Evolutionary conservation across 2,329 filamentous ascomycete species (phyloP).

Genomic region (Phaeoacremonium minimum): DNA sequence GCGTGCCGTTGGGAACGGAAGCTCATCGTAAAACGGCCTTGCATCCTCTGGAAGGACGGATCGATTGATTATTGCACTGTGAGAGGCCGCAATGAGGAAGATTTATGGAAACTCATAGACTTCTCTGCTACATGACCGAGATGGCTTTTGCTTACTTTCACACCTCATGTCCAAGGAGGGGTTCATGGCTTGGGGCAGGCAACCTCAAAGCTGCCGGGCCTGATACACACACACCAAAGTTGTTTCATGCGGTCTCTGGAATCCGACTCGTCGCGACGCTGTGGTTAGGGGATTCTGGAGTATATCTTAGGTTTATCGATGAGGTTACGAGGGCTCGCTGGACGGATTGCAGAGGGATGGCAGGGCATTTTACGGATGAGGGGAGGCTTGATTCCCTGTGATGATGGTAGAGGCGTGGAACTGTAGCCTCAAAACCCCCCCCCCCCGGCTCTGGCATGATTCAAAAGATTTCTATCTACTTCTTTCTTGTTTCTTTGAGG

Average conservation of each 20-base stretch:
- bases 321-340: not conserved
- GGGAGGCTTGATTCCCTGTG: not conserved
- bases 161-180: slow-evolving; percentile 31
- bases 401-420: not conserved
- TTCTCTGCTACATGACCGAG: slow-evolving; percentile 16
- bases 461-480: slow-evolving; percentile 12
- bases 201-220: slow-evolving; percentile 23
- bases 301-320: slow-evolving; percentile 8
- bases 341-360: slow-evolving; percentile 1
- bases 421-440: not conserved
- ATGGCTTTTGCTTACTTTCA: slow-evolving; percentile 16
- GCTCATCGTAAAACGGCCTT: too few species aligned
- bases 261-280: not conserved
- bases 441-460: slow-evolving; percentile 5
- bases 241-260: not conserved
- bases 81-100: slow-evolving; percentile 27
- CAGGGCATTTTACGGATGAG: too few species aligned
- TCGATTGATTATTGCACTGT: slow-evolving; percentile 3
- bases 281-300: slow-evolving; percentile 13
- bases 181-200: slow-evolving; percentile 24
- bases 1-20: too few species aligned
- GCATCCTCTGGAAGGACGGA: not conserved
- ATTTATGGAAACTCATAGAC: slow-evolving; percentile 17
- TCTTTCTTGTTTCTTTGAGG: slow-evolving; percentile 10
- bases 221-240: too few species aligned